Percentiles rank a stretch among this genome's conserved stretches.
Conservation (phyloP, 2,329 filamentous ascomycete genomes). For the Coleophoma crateriformis region DNA sequence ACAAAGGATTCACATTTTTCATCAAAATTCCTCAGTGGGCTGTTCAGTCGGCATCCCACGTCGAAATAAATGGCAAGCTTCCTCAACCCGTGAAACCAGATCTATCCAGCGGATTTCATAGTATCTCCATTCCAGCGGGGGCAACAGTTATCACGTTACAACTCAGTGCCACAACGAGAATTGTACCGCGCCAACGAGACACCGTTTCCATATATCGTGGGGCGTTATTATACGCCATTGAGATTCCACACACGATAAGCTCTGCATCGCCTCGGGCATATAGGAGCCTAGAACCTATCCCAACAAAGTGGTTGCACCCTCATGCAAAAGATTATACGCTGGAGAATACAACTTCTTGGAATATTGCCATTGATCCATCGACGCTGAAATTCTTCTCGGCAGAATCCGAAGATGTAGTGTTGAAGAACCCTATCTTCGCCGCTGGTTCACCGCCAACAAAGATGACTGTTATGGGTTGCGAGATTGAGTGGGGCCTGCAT, state of each 20-base stretch:
- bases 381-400: conserved; percentile 26
- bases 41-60: neutral
- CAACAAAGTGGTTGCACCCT: conserved; percentile 6
- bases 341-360: conserved; percentile 24
- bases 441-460: conserved; percentile 28
- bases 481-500: conserved; percentile 31
- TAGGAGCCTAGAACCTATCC: conserved; percentile 21
- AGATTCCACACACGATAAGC: conserved; percentile 26
- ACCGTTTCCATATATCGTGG: conserved; percentile 38
- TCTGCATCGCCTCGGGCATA: conserved; percentile 15
- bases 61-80: conserved; percentile 1
- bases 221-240: conserved; percentile 36
- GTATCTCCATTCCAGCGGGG: conserved; percentile 4
- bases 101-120: conserved; percentile 2
- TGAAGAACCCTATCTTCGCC: conserved; percentile 23
- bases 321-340: conserved; percentile 30
- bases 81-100: neutral
- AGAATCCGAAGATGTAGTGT: conserved; percentile 8
- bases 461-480: conserved; percentile 31
- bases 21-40: conserved; percentile 19
- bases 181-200: conserved; percentile 22
- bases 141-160: conserved; percentile 9
- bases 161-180: conserved; percentile 11
- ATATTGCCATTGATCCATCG: conserved; percentile 26
- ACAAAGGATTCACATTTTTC: conserved; percentile 17